Percentiles rank a stretch among this genome's conserved stretches.
phyloP scores from a whole-genome alignment of 2,329 filamentous ascomycete species.

The Fusarium aywerte region DNA sequence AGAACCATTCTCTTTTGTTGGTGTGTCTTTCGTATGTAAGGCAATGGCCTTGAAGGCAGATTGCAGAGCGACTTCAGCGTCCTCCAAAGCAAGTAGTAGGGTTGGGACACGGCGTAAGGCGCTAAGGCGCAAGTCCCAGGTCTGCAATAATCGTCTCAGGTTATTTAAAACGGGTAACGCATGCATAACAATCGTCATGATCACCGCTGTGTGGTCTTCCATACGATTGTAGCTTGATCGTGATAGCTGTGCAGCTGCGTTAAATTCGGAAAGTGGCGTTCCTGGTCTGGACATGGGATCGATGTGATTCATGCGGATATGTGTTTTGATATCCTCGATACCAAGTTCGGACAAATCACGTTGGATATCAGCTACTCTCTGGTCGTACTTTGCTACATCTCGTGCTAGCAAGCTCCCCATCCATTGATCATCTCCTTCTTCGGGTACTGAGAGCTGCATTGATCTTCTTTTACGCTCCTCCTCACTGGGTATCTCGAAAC shows the following conservation, averaged over 20 bases:
- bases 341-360: slow-evolving; percentile 75
- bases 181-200: slow-evolving; percentile 92
- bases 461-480: slow-evolving; percentile 55
- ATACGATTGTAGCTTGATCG: slow-evolving; percentile 72
- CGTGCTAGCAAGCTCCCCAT: slow-evolving; percentile 76
- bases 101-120: slow-evolving; percentile 79
- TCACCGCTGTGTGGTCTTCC: slow-evolving; percentile 88
- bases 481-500: slow-evolving; percentile 62
- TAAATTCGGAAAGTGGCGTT: slow-evolving; percentile 51
- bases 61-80: slow-evolving; percentile 71
- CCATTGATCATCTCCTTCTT: slow-evolving; percentile 56
- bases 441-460: slow-evolving; percentile 38
- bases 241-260: slow-evolving; percentile 54
- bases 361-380: slow-evolving; percentile 77
- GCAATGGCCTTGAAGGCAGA: slow-evolving; percentile 74
- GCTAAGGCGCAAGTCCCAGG: slow-evolving; percentile 80
- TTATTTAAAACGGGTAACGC: slow-evolving; percentile 83
- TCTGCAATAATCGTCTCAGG: slow-evolving; percentile 76
- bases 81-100: slow-evolving; percentile 73
- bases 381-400: slow-evolving; percentile 75
- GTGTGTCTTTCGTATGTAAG: slow-evolving; percentile 39
- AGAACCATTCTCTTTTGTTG: slow-evolving; percentile 27
- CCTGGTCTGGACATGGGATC: slow-evolving; percentile 59
- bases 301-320: slow-evolving; percentile 85
- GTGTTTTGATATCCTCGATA: slow-evolving; percentile 88